A percentile compares a stretch with the other conserved stretches of the same genome.
Conservation (phyloP, 1,284 basidiomycete species). For the Leccinum olivaceoglutinosum region DNA sequence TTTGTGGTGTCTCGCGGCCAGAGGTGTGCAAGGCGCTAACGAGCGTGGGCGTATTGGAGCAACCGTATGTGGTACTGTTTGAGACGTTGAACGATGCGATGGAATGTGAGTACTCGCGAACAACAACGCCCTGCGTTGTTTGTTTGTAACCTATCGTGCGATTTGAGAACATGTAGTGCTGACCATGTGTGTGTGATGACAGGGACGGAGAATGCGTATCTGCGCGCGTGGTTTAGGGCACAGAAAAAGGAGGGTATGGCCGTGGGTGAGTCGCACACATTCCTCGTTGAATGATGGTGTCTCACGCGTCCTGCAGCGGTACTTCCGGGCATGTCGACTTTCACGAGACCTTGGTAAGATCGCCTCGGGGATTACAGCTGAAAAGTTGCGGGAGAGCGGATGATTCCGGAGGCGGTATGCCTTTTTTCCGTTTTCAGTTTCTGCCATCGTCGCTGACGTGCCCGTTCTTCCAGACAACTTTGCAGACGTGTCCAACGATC, state of each 20-base stretch:
- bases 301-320: conserved; percentile 32
- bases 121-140: neutral
- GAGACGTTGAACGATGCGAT: conserved; percentile 84
- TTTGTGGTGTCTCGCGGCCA: conserved; percentile 76
- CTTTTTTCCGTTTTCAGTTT: neutral
- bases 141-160: neutral
- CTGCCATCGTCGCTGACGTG: neutral
- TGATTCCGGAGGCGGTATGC: conserved; percentile 52
- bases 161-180: conserved; percentile 6
- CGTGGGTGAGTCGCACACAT: conserved; percentile 21
- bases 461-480: conserved; percentile 14
- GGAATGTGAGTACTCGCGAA: conserved; percentile 62
- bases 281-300: neutral
- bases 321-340: conserved; percentile 49
- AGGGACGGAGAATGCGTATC: conserved; percentile 89
- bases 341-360: conserved; percentile 57
- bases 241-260: conserved; percentile 50
- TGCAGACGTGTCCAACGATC: conserved; percentile 38
- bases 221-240: conserved; percentile 69
- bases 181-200: conserved; percentile 8
- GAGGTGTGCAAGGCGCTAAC: conserved; percentile 66
- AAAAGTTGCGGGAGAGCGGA: conserved; percentile 71
- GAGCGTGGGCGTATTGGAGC: conserved; percentile 73
- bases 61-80: conserved; percentile 81
- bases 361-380: conserved; percentile 71